Base-by-base conservation (phyloP, 106 monocot genomes). In the Agapanthus africanus region DNA sequence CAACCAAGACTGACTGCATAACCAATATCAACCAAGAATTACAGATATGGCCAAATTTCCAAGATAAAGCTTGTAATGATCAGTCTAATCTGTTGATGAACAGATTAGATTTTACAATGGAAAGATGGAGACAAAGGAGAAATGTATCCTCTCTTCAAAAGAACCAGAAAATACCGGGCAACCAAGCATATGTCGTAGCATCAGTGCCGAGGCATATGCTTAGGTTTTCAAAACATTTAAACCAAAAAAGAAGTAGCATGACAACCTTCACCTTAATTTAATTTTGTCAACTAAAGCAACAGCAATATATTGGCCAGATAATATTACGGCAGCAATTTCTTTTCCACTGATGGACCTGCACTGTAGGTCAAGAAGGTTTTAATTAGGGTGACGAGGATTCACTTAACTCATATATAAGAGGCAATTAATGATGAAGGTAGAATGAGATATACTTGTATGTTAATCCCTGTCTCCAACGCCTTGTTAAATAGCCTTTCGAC, bases 221-320 rank as follows among this genome's bases (percentile, higher is more conserved):
- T n/a, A 19, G 36, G 9, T 33, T 18, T 34, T 61, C n/a, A 61
- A 26, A 61, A 41, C 14, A 27, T 14, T 34, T 1, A 68, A 50
- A 35, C 46, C 13, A 34, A 49, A 57, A 32, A 21, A 14, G 28
- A 47, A 13, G 6, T 11, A 41, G 25, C 61, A 39, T 66, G 42
- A 57, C 16, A 78, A 71, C 37, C 9, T 11, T 15, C 70, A 84
- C 88, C 81, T 84, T 68, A 88, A 54, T 54, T 88, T 88, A 64
- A 79, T 69, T 68, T 88, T 88, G 71, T 88, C 79, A 40, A 88
- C 84, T 71, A 88, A 75, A 52, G 79, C 88, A 71, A 88, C 71
- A 31, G 81, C 84, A 71, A 88, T 82, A 35, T 74, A 88, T 47
- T 82, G 51, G 31, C 88, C 88, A 54, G 84, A 84, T 40, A 77